Evolutionary conservation across 2,329 filamentous ascomycete species (phyloP), one percentile per base, ranked within the genome.

Genomic region (Exophiala dermatitidis): DNA sequence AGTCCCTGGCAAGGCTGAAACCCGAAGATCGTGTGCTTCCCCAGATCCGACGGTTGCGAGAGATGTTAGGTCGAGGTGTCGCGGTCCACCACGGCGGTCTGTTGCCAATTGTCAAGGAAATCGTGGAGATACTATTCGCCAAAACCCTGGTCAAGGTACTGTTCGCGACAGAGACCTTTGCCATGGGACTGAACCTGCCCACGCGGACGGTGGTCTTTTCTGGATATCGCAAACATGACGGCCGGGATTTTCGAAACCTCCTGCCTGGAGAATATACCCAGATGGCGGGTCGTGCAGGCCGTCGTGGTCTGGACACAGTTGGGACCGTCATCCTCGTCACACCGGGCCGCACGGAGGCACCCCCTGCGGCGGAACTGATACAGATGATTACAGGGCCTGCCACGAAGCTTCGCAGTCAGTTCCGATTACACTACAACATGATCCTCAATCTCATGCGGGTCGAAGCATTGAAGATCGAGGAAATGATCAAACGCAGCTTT

Each of bases 401-500:
- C 32, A 95, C 90, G 29, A 97, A 97, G 72, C 79, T 98, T 46
- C 83, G 90, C 44, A 97, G 91, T 4, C 93, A 98, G 66, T 98
- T 98, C 76, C 83, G 93, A 56, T 77, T 98, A 45, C 98, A 94
- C 0, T 98, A 98, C 76, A 98, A 97, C 72, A 98, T 98, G 93
- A 98, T 98, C 56, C 75, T 98, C 31, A 98, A 97, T 66, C 76
- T 98, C 32, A 77, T 98, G 46, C 85, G 93, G 34, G 93, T 98
- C 1, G 93, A 98, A 69, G 93, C 93, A 2, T 73, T 98, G 60
- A 97, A 96, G 74, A 97, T 98, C 63, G 93, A 98, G 69, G 93
- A 98, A 71, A 98, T 98, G 93, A 98, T 98, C 75, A 98, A 98
- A 78, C 86, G 93, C 61, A 96, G 90, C 69, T 98, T 98, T 76